Evolutionary conservation across 257 asterid species (phyloP).

Genomic region (Forsythia viridissima): DNA sequence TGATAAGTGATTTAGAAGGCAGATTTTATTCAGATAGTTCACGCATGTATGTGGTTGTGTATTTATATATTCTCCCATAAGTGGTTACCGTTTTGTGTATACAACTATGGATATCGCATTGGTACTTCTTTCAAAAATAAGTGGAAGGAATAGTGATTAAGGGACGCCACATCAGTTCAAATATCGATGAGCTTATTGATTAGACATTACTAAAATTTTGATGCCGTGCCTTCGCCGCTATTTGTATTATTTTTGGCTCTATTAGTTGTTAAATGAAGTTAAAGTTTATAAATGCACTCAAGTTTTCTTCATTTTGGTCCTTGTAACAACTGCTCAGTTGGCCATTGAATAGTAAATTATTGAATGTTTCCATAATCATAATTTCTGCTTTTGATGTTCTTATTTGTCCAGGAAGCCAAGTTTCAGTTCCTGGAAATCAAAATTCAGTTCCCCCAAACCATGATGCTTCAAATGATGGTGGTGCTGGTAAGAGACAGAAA

Average conservation of each 20-base stretch:
- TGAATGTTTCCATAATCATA: not conserved
- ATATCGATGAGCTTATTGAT: not conserved
- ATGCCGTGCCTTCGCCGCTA: not conserved
- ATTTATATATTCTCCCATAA: not conserved
- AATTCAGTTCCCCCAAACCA: constrained; percentile 31
- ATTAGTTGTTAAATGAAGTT: constrained; percentile 4
- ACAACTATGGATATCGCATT: not conserved
- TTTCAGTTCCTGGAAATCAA: constrained; percentile 38
- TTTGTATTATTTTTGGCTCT: not conserved
- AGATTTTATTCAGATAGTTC: constrained; percentile 3
- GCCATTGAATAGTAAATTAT: constrained; percentile 1
- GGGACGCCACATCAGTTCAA: not conserved
- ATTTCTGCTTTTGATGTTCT: constrained; percentile 14
- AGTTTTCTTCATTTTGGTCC: constrained; percentile 9
- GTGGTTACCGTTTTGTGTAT: not conserved
- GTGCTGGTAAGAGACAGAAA: constrained; percentile 52
- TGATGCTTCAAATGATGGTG: constrained; percentile 43
- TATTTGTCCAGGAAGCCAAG: constrained; percentile 46
- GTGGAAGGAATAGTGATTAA: not conserved
- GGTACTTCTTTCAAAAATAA: not conserved
- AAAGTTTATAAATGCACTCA: not conserved
- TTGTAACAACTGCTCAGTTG: constrained; percentile 13
- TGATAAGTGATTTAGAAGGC: not conserved
- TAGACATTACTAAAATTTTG: not conserved
- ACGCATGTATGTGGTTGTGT: not conserved